Percentiles rank a stretch among this genome's conserved stretches.
Conservation (phyloP, 305 asterid species). For the Striga hermonthica region DNA sequence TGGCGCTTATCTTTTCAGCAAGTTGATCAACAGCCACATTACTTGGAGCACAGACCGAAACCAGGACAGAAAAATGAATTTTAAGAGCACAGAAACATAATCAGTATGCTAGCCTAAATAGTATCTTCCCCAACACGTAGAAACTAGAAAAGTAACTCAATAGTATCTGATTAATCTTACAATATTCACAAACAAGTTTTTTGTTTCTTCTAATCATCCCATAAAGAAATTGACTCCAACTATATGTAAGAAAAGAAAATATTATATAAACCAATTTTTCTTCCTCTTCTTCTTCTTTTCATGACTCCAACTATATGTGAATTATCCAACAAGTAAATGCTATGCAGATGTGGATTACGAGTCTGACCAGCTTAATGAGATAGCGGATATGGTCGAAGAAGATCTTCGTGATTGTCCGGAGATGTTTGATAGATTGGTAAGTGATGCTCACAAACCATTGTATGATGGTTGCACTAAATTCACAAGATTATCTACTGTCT, state of each 20-base stretch:
- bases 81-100: slow-evolving; percentile 25
- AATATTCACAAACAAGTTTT: neutral
- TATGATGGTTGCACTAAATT: neutral
- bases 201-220: slow-evolving; percentile 3
- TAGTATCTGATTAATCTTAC: slow-evolving; percentile 8
- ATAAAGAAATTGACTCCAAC: slow-evolving; percentile 4
- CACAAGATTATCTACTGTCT: neutral
- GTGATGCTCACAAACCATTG: neutral
- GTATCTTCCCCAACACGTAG: slow-evolving; percentile 8
- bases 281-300: too few relatives aligned
- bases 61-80: slow-evolving; percentile 45
- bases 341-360: too few relatives aligned
- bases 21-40: slow-evolving; percentile 99
- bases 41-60: slow-evolving; percentile 99
- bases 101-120: slow-evolving; percentile 3
- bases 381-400: too few relatives aligned
- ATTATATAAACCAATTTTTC: too few relatives aligned
- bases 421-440: neutral
- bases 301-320: too few relatives aligned
- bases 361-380: too few relatives aligned
- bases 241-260: too few relatives aligned
- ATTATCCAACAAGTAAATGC: too few relatives aligned
- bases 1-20: slow-evolving; percentile 98
- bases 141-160: slow-evolving; percentile 27
- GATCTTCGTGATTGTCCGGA: too few relatives aligned